A percentile compares a stretch with the other conserved stretches of the same genome.
Conservation (phyloP, 2,329 filamentous ascomycete species). For the Aspergillus phoenicis region DNA sequence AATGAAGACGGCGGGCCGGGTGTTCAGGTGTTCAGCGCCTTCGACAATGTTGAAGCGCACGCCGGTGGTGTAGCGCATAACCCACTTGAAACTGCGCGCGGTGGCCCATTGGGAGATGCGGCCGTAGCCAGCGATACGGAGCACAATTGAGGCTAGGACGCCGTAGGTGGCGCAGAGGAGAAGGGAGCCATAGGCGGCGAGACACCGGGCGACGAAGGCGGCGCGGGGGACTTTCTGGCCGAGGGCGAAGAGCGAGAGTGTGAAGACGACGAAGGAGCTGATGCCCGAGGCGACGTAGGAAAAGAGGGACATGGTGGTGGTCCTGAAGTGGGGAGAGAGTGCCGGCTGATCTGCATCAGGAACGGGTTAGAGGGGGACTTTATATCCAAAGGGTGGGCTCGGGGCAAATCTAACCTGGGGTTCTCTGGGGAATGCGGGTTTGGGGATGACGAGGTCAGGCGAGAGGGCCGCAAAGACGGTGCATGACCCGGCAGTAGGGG, state of each 20-base stretch:
- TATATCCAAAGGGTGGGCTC: background rate
- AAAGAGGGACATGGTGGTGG: slow-evolving; percentile 60
- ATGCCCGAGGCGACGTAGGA: slow-evolving; percentile 62
- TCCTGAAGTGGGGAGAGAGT: background rate
- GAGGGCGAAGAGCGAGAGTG: slow-evolving; percentile 52
- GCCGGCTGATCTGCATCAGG: background rate
- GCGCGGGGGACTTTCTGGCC: slow-evolving; percentile 47
- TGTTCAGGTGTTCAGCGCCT: slow-evolving; percentile 65
- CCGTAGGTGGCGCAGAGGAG: slow-evolving; percentile 67
- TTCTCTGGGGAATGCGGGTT: slow-evolving; percentile 9
- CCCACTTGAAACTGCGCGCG: slow-evolving; percentile 75
- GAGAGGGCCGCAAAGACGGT: slow-evolving; percentile 12
- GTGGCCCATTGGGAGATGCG: slow-evolving; percentile 84
- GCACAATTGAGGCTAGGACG: slow-evolving; percentile 69
- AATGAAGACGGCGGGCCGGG: slow-evolving; percentile 84
- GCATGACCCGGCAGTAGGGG: slow-evolving; percentile 19
- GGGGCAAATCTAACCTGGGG: slow-evolving; percentile 8
- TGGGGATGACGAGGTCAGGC: slow-evolving; percentile 21
- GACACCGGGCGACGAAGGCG: slow-evolving; percentile 50
- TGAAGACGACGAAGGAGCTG: slow-evolving; percentile 65
- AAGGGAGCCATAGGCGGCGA: slow-evolving; percentile 50
- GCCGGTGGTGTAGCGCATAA: slow-evolving; percentile 75
- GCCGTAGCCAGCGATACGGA: slow-evolving; percentile 71
- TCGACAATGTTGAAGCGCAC: slow-evolving; percentile 72
- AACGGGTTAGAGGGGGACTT: background rate